Conservation (phyloP, 306 rosid species). For the Corylus heterophylla region DNA sequence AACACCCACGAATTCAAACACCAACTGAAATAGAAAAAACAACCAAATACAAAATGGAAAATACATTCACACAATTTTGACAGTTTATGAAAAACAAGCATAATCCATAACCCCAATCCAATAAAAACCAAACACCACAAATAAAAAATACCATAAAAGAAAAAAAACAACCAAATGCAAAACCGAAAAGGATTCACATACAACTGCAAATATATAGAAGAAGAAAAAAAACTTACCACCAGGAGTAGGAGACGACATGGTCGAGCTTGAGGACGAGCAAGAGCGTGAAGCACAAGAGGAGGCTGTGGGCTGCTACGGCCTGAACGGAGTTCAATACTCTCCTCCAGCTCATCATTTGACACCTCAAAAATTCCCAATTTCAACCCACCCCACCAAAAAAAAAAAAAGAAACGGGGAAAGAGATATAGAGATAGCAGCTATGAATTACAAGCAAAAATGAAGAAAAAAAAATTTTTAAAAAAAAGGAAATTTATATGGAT, state of each 20-base stretch:
- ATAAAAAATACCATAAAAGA: not conserved
- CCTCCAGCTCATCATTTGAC: slow-evolving; percentile 71
- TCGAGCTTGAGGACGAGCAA: slow-evolving; percentile 94
- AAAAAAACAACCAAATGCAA: not conserved
- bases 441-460: not conserved
- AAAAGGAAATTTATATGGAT: not conserved
- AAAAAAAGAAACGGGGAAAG: not conserved
- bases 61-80: not conserved
- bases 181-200: not conserved
- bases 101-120: not conserved
- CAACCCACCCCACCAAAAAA: not conserved
- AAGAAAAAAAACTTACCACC: slow-evolving; percentile 70
- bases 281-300: slow-evolving; percentile 77
- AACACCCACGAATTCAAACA: not conserved
- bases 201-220: not conserved
- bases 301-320: slow-evolving; percentile 75
- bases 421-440: not conserved
- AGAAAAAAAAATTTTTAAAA: slow-evolving; percentile 3
- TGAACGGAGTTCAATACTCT: slow-evolving; percentile 91
- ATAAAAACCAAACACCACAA: slow-evolving; percentile 8
- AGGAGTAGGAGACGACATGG: slow-evolving; percentile 59
- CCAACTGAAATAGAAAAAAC: not conserved
- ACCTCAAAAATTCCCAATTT: not conserved
- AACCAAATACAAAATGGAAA: slow-evolving; percentile 5
- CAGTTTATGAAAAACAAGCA: slow-evolving; percentile 4